Conservation (phyloP, 169 alveolate genomes). For the Plasmodium gaboni region DNA sequence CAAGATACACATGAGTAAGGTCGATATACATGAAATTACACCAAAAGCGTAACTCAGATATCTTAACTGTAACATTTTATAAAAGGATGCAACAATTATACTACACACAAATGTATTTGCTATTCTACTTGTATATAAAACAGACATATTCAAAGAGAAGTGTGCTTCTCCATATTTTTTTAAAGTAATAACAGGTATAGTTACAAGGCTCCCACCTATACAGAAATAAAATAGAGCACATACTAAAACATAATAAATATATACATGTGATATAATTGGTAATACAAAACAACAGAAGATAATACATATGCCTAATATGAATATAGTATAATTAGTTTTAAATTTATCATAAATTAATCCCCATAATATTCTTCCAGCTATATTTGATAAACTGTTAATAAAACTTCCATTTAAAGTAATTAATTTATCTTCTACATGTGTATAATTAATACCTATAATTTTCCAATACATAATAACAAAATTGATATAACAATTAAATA, state of each 20-base stretch:
- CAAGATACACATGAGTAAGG: slow-evolving; percentile 14
- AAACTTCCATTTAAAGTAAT: slow-evolving; percentile 52
- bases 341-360: slow-evolving; percentile 46
- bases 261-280: slow-evolving; percentile 35
- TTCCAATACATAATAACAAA: slow-evolving; percentile 70
- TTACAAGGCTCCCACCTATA: slow-evolving; percentile 53
- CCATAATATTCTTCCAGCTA: slow-evolving; percentile 59
- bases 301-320: slow-evolving; percentile 22
- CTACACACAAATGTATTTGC: slow-evolving; percentile 70
- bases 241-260: slow-evolving; percentile 8
- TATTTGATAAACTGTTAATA: slow-evolving; percentile 38
- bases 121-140: slow-evolving; percentile 49
- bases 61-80: slow-evolving; percentile 18
- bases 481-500: slow-evolving; percentile 45
- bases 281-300: slow-evolving; percentile 28
- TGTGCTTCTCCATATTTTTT: slow-evolving; percentile 52
- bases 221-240: slow-evolving; percentile 61
- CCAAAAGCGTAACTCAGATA: slow-evolving; percentile 42
- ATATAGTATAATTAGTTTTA: slow-evolving; percentile 7
- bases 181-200: slow-evolving; percentile 59
- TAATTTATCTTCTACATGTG: slow-evolving; percentile 33
- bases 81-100: slow-evolving; percentile 10
- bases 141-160: slow-evolving; percentile 49
- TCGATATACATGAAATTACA: slow-evolving; percentile 11
- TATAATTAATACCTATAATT: slow-evolving; percentile 52